Base-by-base conservation (phyloP, 192 early-diverging fungal genomes). In the Entophlyctis helioformis region DNA sequence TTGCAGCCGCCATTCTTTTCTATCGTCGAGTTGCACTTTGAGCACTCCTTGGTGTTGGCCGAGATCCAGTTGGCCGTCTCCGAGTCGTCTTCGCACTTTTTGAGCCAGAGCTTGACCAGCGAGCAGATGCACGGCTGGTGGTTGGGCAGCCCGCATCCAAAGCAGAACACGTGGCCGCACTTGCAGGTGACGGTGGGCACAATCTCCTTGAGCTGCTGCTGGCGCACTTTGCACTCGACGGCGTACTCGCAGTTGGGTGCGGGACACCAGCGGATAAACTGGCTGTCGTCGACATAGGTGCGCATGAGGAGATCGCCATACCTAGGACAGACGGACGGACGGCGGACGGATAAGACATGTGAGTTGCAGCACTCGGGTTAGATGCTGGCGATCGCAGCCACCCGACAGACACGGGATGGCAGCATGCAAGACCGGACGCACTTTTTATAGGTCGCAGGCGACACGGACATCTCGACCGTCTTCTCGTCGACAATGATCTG, bases 1-100 rank as follows among this genome's bases (percentile, higher is more conserved):
- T 97, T 99, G 71, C 96, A 99, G 8, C 96, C 96, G 39, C 96
- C 96, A 60, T 99, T 99, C 74, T 99, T 99, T 62, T 99, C 96
- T 51, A 99, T 97, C 0, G 86, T 92, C 8, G 88, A 78, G 47
- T 79, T 71, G 67, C 96, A 99, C 63, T 91, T 89, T 28, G 83
- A 62, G 63, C 96, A 99, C 57, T 96, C 92, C 60, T 97, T 94
- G 7, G 67, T 70, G 44, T 74, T 74, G 26, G 72, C 89, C 31
- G 83, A 84, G 46, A 96, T 90, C 92, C 94, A 97, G 62, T 96
- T 96, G 19, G 92, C 81, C 13, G 93, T 97, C 61, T 97, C 92
- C 4, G 89, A 92, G 57, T 99, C 96, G 66, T 99, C 94, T 44
- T 75, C 81, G 63, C 94, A 95, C 57, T 97, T 97, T 62, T 91